Evolutionary conservation across 768 basidiomycete genomes (phyloP).

Genomic region (Tylopilus sp.): DNA sequence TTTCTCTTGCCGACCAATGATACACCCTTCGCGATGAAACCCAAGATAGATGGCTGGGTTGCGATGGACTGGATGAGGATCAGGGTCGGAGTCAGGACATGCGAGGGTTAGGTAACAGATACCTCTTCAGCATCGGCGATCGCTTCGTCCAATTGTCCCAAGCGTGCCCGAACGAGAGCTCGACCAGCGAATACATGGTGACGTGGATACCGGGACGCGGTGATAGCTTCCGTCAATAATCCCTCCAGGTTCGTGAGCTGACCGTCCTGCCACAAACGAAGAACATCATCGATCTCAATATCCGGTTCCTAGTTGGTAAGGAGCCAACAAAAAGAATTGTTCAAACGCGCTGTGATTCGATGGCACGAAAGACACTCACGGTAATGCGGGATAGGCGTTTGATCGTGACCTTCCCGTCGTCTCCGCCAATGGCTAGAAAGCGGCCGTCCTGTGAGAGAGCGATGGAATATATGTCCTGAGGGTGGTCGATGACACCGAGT

Average conservation of each 20-base stretch:
- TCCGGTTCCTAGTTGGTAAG: neutral
- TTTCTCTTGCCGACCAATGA: neutral
- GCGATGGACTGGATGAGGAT: neutral
- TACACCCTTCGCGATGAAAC: neutral
- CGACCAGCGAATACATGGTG: neutral
- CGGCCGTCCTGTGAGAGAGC: neutral
- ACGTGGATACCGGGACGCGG: neutral
- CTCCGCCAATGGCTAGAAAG: neutral
- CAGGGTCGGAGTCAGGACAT: neutral
- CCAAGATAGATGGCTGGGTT: neutral
- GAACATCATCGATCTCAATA: neutral
- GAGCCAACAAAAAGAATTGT: too few species aligned
- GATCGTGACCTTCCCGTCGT: neutral
- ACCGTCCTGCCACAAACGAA: neutral
- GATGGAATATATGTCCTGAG: neutral
- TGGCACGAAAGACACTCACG: neutral
- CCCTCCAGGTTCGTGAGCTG: neutral
- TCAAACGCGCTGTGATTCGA: neutral
- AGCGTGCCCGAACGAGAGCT: neutral
- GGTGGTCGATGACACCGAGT: neutral
- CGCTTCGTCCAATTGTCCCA: neutral
- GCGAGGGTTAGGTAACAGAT: neutral
- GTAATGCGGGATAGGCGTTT: neutral
- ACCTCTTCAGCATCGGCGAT: constrained; percentile 6
- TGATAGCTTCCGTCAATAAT: neutral